These are phyloP conservation scores for Mesembryanthemum crystallinum DNA, from an alignment of 148 eudicot genomes.

Conservation along the genomic window DNA sequence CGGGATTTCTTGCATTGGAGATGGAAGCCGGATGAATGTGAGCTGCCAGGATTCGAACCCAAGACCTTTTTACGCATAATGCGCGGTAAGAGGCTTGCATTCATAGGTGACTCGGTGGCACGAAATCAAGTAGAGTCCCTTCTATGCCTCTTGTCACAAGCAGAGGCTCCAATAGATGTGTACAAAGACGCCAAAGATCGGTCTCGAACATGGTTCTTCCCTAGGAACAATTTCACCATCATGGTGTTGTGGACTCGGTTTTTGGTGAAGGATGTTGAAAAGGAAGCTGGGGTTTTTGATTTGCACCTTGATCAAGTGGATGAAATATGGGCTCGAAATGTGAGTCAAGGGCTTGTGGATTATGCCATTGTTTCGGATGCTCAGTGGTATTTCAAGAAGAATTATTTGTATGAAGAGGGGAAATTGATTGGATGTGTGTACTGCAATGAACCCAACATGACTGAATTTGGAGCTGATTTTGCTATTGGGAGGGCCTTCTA, in stretches of 20 bases:
- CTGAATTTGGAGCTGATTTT: conserved; percentile 15
- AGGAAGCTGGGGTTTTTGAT: conserved; percentile 32
- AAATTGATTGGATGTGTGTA: conserved; percentile 34
- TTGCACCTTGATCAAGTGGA: conserved; percentile 45
- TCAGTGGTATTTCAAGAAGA: conserved; percentile 43
- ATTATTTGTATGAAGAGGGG: conserved; percentile 32
- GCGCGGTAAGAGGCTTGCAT: conserved; percentile 42
- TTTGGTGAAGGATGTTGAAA: conserved; percentile 31
- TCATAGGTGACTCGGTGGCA: conserved; percentile 54
- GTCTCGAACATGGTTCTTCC: conserved; percentile 42
- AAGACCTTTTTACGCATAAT: conserved; percentile 30
- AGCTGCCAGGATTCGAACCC: conserved; percentile 39
- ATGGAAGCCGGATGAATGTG: conserved; percentile 51
- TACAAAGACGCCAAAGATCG: conserved; percentile 42
- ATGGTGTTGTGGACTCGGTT: conserved; percentile 44
- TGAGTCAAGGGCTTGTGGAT: conserved; percentile 33
- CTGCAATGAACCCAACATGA: conserved; percentile 32
- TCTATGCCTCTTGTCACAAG: conserved; percentile 40
- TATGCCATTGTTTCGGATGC: conserved; percentile 37
- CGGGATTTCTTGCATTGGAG: conserved; percentile 48
- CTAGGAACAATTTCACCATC: conserved; percentile 39
- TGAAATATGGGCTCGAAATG: conserved; percentile 28
- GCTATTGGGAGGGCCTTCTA: conserved; percentile 35
- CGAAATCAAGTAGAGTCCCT: conserved; percentile 54
- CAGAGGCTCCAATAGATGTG: conserved; percentile 37